Evolutionary conservation across 257 asterid genomes (phyloP).

Genomic region (Mitragyna speciosa): DNA sequence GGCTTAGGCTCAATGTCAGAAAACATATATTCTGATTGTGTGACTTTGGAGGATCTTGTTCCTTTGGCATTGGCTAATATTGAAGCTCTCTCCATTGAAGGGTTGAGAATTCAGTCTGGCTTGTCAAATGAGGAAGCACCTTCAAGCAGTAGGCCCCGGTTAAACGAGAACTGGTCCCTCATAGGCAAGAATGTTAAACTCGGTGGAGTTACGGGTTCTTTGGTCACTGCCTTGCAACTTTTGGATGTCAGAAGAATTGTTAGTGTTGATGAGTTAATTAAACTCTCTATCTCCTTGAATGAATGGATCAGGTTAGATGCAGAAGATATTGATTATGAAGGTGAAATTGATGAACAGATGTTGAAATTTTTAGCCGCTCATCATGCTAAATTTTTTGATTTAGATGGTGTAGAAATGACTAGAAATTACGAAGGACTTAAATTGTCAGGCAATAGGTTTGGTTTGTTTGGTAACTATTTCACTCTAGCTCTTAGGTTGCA

Average conservation of each 20-base stretch:
- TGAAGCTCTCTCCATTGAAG: constrained; percentile 71
- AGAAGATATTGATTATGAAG: constrained; percentile 27
- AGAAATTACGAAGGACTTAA: constrained; percentile 17
- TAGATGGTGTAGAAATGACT: constrained; percentile 9
- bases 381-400: constrained; percentile 28
- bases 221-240: constrained; percentile 18
- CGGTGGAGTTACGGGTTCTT: constrained; percentile 20
- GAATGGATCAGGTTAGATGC: constrained; percentile 59
- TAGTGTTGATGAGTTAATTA: constrained; percentile 40
- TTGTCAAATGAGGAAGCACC: constrained; percentile 61
- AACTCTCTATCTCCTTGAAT: constrained; percentile 49
- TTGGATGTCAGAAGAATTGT: constrained; percentile 23
- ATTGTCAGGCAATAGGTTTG: constrained; percentile 15
- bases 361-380: constrained; percentile 40
- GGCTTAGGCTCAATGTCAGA: constrained; percentile 32
- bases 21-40: constrained; percentile 41
- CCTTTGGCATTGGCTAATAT: constrained; percentile 50
- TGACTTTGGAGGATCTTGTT: constrained; percentile 53
- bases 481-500: constrained; percentile 62
- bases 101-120: constrained; percentile 72
- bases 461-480: constrained; percentile 38
- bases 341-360: constrained; percentile 30
- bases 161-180: constrained; percentile 25
- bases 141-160: constrained; percentile 43
- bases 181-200: constrained; percentile 14